Percentiles rank a stretch among this genome's conserved stretches.
Evolutionary conservation across 805 yeast genomes (phyloP).

Genomic region (Saitoella complicata): DNA sequence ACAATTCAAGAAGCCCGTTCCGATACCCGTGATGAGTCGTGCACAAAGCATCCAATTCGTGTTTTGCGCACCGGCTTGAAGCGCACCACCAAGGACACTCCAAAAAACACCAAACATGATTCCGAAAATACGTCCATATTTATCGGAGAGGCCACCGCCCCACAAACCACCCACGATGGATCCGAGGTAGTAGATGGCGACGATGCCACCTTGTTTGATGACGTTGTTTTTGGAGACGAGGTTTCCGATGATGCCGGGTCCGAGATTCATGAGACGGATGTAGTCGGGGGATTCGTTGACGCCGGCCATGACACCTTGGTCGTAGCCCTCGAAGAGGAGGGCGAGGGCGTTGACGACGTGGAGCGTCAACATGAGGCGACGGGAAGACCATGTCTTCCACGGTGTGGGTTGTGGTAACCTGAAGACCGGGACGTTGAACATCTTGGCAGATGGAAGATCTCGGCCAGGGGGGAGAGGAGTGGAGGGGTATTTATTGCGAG

Average conservation of each 20-base stretch:
- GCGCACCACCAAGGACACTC: conserved; percentile 42
- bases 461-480: no score
- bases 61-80: conserved; percentile 27
- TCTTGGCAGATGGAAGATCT: no score
- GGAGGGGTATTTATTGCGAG: no score
- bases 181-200: conserved; percentile 23
- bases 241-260: conserved; percentile 4
- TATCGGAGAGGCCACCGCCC: conserved; percentile 32
- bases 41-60: conserved; percentile 52
- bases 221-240: conserved; percentile 13
- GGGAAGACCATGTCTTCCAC: no score
- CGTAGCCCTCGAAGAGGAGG: conserved; percentile 28
- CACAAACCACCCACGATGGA: conserved; percentile 12
- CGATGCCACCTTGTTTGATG: conserved; percentile 21
- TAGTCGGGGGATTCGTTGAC: conserved; percentile 20
- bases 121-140: conserved; percentile 41
- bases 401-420: no score
- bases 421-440: no score
- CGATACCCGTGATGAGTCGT: conserved; percentile 31
- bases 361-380: background rate
- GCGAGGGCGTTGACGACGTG: conserved; percentile 15
- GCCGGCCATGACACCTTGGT: conserved; percentile 30
- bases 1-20: conserved; percentile 17
- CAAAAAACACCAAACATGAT: conserved; percentile 39
- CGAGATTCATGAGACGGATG: conserved; percentile 12